Conservation (phyloP, 2,329 filamentous ascomycete species). For the Paramyrothecium roridum region DNA sequence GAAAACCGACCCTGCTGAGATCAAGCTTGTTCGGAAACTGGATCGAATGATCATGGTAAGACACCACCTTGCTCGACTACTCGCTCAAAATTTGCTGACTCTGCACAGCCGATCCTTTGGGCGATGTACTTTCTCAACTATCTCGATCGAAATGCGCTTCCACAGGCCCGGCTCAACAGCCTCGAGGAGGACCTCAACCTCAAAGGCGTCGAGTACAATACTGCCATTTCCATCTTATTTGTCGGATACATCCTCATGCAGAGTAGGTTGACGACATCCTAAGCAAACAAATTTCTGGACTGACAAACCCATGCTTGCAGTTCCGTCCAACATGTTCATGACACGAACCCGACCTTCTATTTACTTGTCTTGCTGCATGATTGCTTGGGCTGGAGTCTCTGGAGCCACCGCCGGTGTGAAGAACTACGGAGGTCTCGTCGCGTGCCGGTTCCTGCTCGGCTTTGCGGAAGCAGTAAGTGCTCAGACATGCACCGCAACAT, state of each 20-base stretch:
- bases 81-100: too few relatives aligned
- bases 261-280: conserved; percentile 35
- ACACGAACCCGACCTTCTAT: background rate
- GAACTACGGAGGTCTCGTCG: conserved; percentile 29
- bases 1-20: conserved; percentile 37
- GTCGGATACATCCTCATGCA: conserved; percentile 43
- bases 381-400: too few relatives aligned
- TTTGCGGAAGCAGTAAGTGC: conserved; percentile 28
- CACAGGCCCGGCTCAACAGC: conserved; percentile 42
- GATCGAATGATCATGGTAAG: conserved; percentile 38
- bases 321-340: background rate
- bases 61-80: background rate
- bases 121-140: conserved; percentile 42
- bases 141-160: conserved; percentile 42
- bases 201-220: conserved; percentile 53
- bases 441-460: conserved; percentile 34
- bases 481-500: conserved; percentile 13
- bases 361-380: conserved; percentile 1
- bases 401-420: conserved; percentile 30
- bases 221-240: conserved; percentile 34
- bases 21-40: conserved; percentile 35
- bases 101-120: conserved; percentile 23
- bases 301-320: background rate
- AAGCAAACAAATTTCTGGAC: conserved; percentile 29
- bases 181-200: conserved; percentile 48